Evolutionary conservation across 257 asterid genomes (phyloP).

Genomic region (Solanum bulbocastanum): DNA sequence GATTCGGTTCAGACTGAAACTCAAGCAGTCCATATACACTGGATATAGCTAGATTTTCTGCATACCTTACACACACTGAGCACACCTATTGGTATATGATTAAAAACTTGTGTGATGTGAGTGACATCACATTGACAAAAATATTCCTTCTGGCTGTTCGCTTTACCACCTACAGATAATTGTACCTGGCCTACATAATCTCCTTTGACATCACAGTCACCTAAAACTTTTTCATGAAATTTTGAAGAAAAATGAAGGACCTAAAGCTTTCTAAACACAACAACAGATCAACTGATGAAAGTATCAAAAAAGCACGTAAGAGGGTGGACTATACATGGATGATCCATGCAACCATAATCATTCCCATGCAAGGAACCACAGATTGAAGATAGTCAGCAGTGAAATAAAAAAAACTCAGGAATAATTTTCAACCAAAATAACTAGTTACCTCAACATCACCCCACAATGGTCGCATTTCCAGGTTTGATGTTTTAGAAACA

Average conservation of each 20-base stretch:
- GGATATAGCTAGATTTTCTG: not conserved
- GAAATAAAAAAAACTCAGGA: not conserved
- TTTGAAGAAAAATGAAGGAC: not conserved
- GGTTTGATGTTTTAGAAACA: slow-evolving; percentile 48
- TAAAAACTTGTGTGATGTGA: not conserved
- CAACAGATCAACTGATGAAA: not conserved
- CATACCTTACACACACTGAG: not conserved
- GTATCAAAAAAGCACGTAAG: not conserved
- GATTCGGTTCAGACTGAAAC: not conserved
- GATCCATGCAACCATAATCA: not conserved
- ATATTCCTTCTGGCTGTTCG: not conserved
- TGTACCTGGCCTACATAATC: not conserved
- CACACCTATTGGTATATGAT: not conserved
- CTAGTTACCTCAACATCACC: slow-evolving; percentile 28
- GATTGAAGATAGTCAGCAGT: not conserved
- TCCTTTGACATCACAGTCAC: not conserved
- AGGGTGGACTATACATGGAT: not conserved
- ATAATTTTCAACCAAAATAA: not conserved
- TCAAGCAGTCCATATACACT: not conserved
- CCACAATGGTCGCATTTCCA: slow-evolving; percentile 58
- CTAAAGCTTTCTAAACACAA: not conserved
- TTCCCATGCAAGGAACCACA: not conserved
- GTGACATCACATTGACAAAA: not conserved
- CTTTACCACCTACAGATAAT: not conserved
- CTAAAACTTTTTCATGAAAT: not conserved